Evolutionary conservation across 225 moss, liverwort and hornwort genomes (phyloP), one percentile per base, ranked within the genome.

Genomic region (Physcomitrium patens): DNA sequence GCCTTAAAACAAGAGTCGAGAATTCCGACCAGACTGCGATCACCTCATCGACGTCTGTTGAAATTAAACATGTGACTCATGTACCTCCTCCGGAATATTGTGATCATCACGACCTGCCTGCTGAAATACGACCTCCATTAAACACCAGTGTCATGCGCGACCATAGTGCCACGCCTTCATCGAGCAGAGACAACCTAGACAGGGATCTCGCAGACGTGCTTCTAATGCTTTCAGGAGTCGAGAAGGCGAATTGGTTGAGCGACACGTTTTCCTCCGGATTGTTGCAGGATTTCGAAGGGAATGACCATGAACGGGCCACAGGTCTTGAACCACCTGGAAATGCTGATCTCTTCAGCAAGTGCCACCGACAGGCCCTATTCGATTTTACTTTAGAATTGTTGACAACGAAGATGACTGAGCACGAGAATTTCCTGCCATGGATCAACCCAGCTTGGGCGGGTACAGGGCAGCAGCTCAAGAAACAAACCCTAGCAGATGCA

Each of bases 171-270:
- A n/a, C 58, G 11, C 67, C 27, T 15, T 12, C 20, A 47, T 49
- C 69, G 19, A 60, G 77, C 24, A 68, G 68, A 60, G 80, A 78
- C 13, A 82, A 85, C 31, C 31, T 37, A 11, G 87, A 82, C 59
- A 84, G 82, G 63, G 78, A 77, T 37, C 88, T 86, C 65, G 83
- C 90, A 26, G 82, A 86, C 31, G 90, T 90, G 65, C 78, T 90
- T 13, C 83, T 90, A 5, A 84, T 84, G 47, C 81, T 84, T 67
- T 92, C 92, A 20, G 86, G 86, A 46, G 76, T 84, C 27, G 77
- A 81, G n/a, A 83, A 78, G 82, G 82, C 71, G n/a, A 80, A 77
- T 41, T 73, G 78, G 74, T 68, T 80, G 7, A 57, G 79, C 20
- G 77, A 79, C 45, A 59, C 49, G 9, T 57, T 64, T 20, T 18